A percentile compares a stretch with the other conserved stretches of the same genome.
Evolutionary conservation across 1,284 basidiomycete genomes (phyloP).

Genomic region (Crepidotus sp.): DNA sequence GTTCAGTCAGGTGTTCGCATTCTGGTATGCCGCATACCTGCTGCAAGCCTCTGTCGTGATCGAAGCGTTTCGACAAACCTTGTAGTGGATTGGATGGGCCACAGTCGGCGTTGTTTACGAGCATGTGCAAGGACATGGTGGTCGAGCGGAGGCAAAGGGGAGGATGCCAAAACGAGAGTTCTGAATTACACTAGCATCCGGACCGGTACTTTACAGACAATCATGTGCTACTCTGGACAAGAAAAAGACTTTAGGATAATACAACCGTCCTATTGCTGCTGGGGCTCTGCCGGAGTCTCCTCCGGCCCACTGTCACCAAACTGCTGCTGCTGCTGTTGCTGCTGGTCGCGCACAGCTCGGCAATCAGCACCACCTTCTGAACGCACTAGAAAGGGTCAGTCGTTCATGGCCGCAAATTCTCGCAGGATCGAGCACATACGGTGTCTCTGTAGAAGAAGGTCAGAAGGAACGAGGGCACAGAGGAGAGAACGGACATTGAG

Average conservation of each 20-base stretch:
- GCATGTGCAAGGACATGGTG: slow-evolving; percentile 66
- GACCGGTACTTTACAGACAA: slow-evolving; percentile 8
- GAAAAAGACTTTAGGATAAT: slow-evolving; percentile 7
- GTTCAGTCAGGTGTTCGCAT: background rate
- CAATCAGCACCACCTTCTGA: slow-evolving; percentile 77
- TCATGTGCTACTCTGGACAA: slow-evolving; percentile 9
- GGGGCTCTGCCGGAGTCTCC: slow-evolving; percentile 1
- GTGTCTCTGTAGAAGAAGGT: slow-evolving; percentile 34
- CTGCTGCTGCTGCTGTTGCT: slow-evolving; percentile 9
- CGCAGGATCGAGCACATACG: slow-evolving; percentile 27
- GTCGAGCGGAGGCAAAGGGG: background rate
- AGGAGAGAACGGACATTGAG: slow-evolving; percentile 66
- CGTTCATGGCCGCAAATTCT: background rate
- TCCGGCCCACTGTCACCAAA: background rate
- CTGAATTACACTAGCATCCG: slow-evolving; percentile 12
- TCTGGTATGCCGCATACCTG: slow-evolving; percentile 39
- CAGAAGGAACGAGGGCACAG: slow-evolving; percentile 17
- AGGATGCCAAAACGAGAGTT: background rate
- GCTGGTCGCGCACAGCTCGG: slow-evolving; percentile 31
- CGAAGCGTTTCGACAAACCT: slow-evolving; percentile 66
- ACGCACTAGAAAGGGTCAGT: slow-evolving; percentile 44
- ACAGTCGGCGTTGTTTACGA: slow-evolving; percentile 66
- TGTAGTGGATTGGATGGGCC: slow-evolving; percentile 79
- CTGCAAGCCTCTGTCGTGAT: slow-evolving; percentile 68
- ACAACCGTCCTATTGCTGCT: slow-evolving; percentile 8